Percentiles rank a stretch among this genome's conserved stretches.
Conservation (phyloP, 148 eudicot genomes). For the Cornus suecica region DNA sequence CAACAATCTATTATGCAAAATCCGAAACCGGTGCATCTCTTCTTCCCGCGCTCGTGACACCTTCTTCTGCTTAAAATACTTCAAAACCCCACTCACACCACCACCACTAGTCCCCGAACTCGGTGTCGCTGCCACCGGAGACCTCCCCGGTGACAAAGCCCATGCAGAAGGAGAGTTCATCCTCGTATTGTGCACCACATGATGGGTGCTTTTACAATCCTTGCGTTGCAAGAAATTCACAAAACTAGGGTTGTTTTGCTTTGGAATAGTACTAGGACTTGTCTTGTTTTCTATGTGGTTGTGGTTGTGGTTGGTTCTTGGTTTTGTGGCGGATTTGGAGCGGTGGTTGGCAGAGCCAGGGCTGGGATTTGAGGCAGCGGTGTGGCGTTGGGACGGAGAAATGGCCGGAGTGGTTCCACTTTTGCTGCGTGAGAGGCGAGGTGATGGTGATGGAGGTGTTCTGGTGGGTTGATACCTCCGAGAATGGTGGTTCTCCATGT, state of each 20-base stretch:
- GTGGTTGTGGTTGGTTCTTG: slow-evolving; percentile 3
- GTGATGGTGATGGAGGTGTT: slow-evolving; percentile 38
- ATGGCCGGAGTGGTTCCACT: slow-evolving; percentile 26
- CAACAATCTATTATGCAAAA: slow-evolving; percentile 50
- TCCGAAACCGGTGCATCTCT: slow-evolving; percentile 51
- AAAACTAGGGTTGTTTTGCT: background rate
- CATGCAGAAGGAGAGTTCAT: slow-evolving; percentile 65
- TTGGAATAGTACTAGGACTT: background rate
- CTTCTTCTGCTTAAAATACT: slow-evolving; percentile 64
- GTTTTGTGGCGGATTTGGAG: slow-evolving; percentile 15
- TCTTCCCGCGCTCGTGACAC: slow-evolving; percentile 42
- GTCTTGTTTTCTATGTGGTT: background rate
- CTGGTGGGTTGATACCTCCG: slow-evolving; percentile 26
- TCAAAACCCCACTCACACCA: slow-evolving; percentile 48
- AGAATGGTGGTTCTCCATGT: slow-evolving; percentile 17
- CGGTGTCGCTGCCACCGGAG: slow-evolving; percentile 34
- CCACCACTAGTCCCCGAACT: slow-evolving; percentile 19
- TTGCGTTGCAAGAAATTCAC: slow-evolving; percentile 11
- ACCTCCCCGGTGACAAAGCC: slow-evolving; percentile 65
- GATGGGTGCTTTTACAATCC: too few relatives aligned
- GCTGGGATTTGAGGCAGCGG: background rate
- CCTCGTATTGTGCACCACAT: background rate
- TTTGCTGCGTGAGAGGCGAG: slow-evolving; percentile 32
- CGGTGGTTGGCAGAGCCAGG: background rate
- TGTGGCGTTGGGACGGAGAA: slow-evolving; percentile 8